phyloP scores from a whole-genome alignment of 2,329 filamentous ascomycete genomes.

The Diaporthe vaccinii region DNA sequence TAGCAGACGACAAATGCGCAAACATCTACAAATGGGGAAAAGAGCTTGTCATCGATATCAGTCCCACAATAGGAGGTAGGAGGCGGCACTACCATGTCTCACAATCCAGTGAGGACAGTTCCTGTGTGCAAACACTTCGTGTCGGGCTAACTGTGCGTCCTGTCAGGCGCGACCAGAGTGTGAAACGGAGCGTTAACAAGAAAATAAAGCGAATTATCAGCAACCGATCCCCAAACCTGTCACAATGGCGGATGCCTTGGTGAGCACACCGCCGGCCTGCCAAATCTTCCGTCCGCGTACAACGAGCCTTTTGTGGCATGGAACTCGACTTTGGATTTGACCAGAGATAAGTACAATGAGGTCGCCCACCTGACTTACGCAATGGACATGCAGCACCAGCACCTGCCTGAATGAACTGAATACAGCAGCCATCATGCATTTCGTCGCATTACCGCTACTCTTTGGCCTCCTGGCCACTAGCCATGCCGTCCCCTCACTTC shows the following conservation, averaged over 20 bases:
- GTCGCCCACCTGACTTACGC: background rate
- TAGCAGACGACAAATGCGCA: background rate
- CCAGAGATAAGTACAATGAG: background rate
- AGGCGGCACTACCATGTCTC: background rate
- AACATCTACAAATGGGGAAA: background rate
- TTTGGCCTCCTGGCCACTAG: background rate
- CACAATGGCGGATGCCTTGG: background rate
- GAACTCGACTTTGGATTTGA: background rate
- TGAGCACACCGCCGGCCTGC: background rate
- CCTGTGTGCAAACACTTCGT: background rate
- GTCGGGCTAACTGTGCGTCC: too few species aligned
- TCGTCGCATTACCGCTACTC: background rate
- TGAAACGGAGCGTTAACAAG: background rate
- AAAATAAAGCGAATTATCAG: background rate
- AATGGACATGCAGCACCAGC: background rate
- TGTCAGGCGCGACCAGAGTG: background rate
- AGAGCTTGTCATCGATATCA: too few species aligned
- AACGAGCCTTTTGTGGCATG: background rate
- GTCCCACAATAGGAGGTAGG: background rate
- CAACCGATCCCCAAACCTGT: background rate
- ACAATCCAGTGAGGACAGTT: background rate
- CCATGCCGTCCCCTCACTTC: background rate
- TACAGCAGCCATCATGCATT: background rate
- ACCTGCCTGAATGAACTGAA: background rate
- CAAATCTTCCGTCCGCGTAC: background rate